Evolutionary conservation across 768 basidiomycete genomes (phyloP).

Genomic region (Pulveroboletus frians): DNA sequence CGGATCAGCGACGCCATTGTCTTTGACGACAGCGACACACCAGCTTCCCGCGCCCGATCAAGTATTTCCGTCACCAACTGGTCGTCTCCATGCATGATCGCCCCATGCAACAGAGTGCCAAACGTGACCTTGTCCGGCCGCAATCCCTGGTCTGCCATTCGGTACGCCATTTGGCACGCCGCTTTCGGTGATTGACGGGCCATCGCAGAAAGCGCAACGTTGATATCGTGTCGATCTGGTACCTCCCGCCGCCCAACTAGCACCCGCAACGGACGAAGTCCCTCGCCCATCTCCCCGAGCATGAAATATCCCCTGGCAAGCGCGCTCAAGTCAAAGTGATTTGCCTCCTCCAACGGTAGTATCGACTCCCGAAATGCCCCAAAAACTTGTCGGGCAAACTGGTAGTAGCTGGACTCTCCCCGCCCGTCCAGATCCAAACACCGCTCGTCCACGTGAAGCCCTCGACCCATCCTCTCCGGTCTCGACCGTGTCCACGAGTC

Average conservation of each 20-base stretch:
- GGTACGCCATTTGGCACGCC: slow-evolving; percentile 45
- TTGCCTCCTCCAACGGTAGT: slow-evolving; percentile 42
- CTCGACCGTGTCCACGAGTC: slow-evolving; percentile 15
- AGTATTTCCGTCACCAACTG: slow-evolving; percentile 43
- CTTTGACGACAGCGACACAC: slow-evolving; percentile 41
- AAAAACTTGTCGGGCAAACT: slow-evolving; percentile 45
- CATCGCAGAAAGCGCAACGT: slow-evolving; percentile 54
- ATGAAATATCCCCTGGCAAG: slow-evolving; percentile 61
- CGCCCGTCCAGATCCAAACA: slow-evolving; percentile 1
- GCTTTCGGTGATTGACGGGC: slow-evolving; percentile 43
- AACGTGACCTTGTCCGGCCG: slow-evolving; percentile 50
- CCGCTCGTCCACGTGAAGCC: background rate
- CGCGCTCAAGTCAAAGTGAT: slow-evolving; percentile 51
- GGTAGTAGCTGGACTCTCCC: slow-evolving; percentile 11
- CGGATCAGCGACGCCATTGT: slow-evolving; percentile 46
- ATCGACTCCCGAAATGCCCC: slow-evolving; percentile 39
- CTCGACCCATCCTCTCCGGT: slow-evolving; percentile 2
- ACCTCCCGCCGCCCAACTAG: slow-evolving; percentile 45
- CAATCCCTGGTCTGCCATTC: slow-evolving; percentile 46
- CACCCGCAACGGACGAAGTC: slow-evolving; percentile 43
- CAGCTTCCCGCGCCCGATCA: slow-evolving; percentile 33
- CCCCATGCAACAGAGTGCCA: slow-evolving; percentile 59
- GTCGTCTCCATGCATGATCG: slow-evolving; percentile 41
- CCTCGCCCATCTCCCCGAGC: slow-evolving; percentile 43
- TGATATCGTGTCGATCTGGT: slow-evolving; percentile 62